phyloP scores from a whole-genome alignment of 2,329 filamentous ascomycete species.

The Calonectria pseudoturangicola region DNA sequence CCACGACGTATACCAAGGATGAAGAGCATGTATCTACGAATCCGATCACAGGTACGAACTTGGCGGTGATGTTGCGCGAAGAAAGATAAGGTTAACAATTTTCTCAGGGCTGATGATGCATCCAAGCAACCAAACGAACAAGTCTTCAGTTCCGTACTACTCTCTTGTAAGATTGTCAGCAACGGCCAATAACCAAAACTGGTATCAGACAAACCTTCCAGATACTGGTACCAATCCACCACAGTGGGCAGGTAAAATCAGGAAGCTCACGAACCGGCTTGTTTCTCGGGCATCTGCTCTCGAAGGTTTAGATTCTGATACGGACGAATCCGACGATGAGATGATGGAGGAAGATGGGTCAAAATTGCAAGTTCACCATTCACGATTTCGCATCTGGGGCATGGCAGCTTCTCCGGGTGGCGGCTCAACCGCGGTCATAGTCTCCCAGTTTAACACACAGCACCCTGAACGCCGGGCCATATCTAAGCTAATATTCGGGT shows the following conservation, averaged over 20 bases:
- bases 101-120: conserved; percentile 68
- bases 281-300: conserved; percentile 68
- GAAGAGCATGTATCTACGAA: conserved; percentile 58
- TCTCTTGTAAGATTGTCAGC: conserved; percentile 72
- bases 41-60: conserved; percentile 47
- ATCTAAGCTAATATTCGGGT: conserved; percentile 63
- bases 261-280: conserved; percentile 64
- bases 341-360: conserved; percentile 57
- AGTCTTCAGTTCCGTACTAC: conserved; percentile 65
- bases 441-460: conserved; percentile 69
- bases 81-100: conserved; percentile 27
- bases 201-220: conserved; percentile 71
- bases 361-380: conserved; percentile 67
- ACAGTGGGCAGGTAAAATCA: conserved; percentile 70
- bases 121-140: conserved; percentile 50
- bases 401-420: conserved; percentile 71
- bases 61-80: too few species aligned
- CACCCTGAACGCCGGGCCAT: conserved; percentile 66
- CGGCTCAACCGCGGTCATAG: conserved; percentile 70
- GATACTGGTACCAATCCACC: conserved; percentile 52
- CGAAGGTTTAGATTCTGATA: conserved; percentile 59
- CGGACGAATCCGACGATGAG: conserved; percentile 57
- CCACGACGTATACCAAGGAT: conserved; percentile 65
- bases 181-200: conserved; percentile 69
- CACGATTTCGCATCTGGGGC: conserved; percentile 72